phyloP scores from a whole-genome alignment of 2,329 filamentous ascomycete species.

The Phialophora expanda region DNA sequence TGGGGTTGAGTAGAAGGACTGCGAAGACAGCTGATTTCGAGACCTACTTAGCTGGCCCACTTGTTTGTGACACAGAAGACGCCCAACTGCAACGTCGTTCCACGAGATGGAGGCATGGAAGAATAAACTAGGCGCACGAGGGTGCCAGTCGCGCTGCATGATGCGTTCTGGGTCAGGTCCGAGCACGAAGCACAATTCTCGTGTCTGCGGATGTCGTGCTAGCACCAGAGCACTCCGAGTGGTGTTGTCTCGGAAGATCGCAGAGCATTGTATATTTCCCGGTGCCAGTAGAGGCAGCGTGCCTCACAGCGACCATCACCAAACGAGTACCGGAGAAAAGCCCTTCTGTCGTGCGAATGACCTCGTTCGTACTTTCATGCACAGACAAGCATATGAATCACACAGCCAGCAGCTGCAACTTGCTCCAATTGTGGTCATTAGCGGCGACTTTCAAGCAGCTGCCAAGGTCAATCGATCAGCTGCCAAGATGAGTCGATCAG shows the following conservation, averaged over 20 bases:
- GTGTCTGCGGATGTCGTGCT: not conserved
- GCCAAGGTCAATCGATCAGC: not conserved
- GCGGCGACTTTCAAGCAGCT: not conserved
- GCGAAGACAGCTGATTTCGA: not conserved
- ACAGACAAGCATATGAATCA: not conserved
- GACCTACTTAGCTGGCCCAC: not conserved
- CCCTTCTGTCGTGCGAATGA: not conserved
- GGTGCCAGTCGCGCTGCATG: not conserved
- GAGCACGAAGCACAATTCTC: not conserved
- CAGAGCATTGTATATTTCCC: not conserved
- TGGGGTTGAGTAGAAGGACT: not conserved
- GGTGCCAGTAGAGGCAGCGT: too few species aligned
- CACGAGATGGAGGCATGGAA: not conserved
- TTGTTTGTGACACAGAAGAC: not conserved
- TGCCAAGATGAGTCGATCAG: slow-evolving; percentile 1
- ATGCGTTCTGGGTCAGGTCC: not conserved
- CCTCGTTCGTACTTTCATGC: not conserved
- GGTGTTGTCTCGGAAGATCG: not conserved
- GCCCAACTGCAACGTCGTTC: not conserved
- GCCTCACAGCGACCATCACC: not conserved
- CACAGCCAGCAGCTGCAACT: not conserved
- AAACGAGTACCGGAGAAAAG: not conserved
- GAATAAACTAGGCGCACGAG: not conserved
- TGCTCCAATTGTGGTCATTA: not conserved
- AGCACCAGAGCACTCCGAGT: not conserved